These are phyloP conservation scores for Didymella arachidicola DNA, from an alignment of 2,329 filamentous ascomycete species.

Conservation along the genomic window DNA sequence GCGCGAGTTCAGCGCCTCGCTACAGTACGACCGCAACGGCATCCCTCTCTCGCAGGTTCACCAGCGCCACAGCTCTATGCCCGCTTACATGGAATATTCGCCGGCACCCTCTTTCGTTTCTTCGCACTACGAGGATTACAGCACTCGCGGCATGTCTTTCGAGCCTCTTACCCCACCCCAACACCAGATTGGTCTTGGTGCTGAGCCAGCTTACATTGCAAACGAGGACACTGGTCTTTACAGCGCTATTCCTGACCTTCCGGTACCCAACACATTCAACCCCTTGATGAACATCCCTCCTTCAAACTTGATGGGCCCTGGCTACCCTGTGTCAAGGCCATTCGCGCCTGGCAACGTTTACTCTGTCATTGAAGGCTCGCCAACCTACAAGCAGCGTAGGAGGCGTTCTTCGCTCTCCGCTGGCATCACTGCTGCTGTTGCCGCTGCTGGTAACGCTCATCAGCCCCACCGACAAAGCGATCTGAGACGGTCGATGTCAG, in stretches of 20 bases:
- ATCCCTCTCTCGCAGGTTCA: constrained; percentile 83
- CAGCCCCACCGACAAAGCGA: constrained; percentile 84
- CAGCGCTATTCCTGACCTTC: constrained; percentile 90
- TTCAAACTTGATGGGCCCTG: constrained; percentile 80
- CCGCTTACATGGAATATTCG: constrained; percentile 96
- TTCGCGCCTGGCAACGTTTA: constrained; percentile 83
- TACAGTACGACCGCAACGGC: constrained; percentile 92
- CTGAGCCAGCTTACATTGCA: constrained; percentile 95
- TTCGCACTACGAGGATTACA: constrained; percentile 98
- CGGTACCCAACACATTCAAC: constrained; percentile 78
- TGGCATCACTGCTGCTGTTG: constrained; percentile 75
- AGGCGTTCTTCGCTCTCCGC: constrained; percentile 92
- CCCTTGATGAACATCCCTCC: constrained; percentile 90
- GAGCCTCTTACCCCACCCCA: constrained; percentile 97
- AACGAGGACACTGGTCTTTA: constrained; percentile 98
- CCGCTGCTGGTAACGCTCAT: constrained; percentile 62
- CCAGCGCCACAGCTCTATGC: constrained; percentile 98
- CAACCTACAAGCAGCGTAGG: constrained; percentile 97
- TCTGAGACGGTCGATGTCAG: constrained; percentile 87
- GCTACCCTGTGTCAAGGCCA: constrained; percentile 74
- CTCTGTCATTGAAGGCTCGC: constrained; percentile 95
- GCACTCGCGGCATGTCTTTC: constrained; percentile 92
- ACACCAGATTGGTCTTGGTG: constrained; percentile 79
- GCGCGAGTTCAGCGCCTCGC: constrained; percentile 70
- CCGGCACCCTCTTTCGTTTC: constrained; percentile 97